Conservation (phyloP, 345 rosid species). For the Eucalyptus paniculata region DNA sequence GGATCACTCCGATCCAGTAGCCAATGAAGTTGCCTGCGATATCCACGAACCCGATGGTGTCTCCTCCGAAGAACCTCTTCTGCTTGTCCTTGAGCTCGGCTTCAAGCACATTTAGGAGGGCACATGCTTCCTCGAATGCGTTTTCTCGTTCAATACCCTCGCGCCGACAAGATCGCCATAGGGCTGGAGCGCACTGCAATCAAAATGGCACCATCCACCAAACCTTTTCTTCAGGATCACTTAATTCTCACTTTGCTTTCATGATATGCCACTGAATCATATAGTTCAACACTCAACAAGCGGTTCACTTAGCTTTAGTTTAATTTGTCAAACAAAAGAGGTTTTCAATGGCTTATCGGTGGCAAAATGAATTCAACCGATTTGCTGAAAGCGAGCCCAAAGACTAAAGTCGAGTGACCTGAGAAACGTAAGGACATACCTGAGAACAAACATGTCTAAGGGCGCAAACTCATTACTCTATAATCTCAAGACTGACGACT, state of each 20-base stretch:
- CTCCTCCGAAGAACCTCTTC: constrained; percentile 50
- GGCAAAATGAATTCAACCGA: not conserved
- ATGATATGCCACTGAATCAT: not conserved
- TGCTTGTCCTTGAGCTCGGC: constrained; percentile 21
- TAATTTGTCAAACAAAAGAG: not conserved
- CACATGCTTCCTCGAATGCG: constrained; percentile 16
- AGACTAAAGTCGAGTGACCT: not conserved
- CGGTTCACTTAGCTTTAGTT: not conserved
- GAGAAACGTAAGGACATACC: not conserved
- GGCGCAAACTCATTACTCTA: not conserved
- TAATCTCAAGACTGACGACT: not conserved
- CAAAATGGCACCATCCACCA: not conserved
- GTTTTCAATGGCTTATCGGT: not conserved
- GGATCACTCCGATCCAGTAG: constrained; percentile 16
- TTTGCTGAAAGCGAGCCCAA: not conserved
- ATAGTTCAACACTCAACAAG: not conserved
- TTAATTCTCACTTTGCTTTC: not conserved
- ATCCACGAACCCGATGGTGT: constrained; percentile 42
- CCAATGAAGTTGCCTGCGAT: constrained; percentile 26
- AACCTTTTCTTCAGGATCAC: not conserved
- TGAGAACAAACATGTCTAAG: not conserved
- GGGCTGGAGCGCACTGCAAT: constrained; percentile 6
- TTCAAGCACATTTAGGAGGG: constrained; percentile 24
- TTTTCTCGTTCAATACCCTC: constrained; percentile 13
- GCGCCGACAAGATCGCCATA: constrained; percentile 15